These are phyloP conservation scores for Cerrena zonata DNA, from an alignment of 1,284 basidiomycete species.

Conservation along the genomic window DNA sequence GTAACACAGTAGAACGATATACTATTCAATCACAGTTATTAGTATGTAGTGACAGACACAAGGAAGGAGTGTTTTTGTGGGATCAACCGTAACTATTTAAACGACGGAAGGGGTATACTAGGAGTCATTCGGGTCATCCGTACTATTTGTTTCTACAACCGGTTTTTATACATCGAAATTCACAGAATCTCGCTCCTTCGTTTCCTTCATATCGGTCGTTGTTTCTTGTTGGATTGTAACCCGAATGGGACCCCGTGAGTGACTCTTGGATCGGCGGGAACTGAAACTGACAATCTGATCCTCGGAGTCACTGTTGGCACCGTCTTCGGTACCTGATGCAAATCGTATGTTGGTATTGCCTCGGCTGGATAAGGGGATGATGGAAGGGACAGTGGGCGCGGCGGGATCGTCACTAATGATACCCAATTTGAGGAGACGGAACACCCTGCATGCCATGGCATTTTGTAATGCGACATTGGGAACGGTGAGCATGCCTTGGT, in stretches of 20 bases:
- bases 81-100: too few relatives aligned
- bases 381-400: not conserved
- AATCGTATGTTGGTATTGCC: too few relatives aligned
- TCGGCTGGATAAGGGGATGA: too few relatives aligned
- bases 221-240: not conserved
- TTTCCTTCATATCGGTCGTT: not conserved
- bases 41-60: too few relatives aligned
- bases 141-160: too few relatives aligned
- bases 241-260: not conserved
- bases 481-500: constrained; percentile 20
- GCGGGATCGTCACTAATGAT: constrained; percentile 5
- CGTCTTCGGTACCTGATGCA: too few relatives aligned
- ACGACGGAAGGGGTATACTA: too few relatives aligned
- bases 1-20: too few relatives aligned
- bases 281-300: not conserved
- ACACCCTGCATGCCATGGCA: constrained; percentile 27
- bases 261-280: not conserved
- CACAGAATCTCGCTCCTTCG: not conserved
- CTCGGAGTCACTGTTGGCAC: not conserved
- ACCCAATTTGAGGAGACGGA: constrained; percentile 18
- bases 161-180: not conserved
- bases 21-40: too few relatives aligned
- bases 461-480: constrained; percentile 23
- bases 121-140: too few relatives aligned
- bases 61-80: too few relatives aligned